Conservation (phyloP, 257 asterid species). For the Gentiana macrophylla region DNA sequence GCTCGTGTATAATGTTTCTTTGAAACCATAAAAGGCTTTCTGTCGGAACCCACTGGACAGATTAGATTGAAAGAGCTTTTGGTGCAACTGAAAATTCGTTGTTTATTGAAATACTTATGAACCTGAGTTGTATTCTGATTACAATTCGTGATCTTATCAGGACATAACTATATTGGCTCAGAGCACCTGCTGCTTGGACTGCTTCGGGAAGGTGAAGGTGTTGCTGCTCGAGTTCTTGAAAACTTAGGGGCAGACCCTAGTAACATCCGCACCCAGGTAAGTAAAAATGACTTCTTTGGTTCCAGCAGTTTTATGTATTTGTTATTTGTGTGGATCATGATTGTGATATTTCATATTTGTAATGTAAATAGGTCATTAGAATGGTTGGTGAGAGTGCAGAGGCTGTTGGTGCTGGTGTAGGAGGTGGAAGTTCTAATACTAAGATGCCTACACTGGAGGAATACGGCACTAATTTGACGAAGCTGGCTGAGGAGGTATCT, state of each 20-base stretch:
- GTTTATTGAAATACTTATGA: background rate
- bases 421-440: conserved; percentile 31
- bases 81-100: too few species aligned
- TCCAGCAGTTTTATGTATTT: background rate
- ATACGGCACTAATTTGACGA: conserved; percentile 42
- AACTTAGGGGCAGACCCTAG: conserved; percentile 92
- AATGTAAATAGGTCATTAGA: conserved; percentile 30
- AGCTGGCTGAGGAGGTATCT: conserved; percentile 69
- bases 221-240: conserved; percentile 96
- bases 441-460: conserved; percentile 51
- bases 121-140: background rate
- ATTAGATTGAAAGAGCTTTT: too few species aligned
- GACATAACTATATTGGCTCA: conserved; percentile 98
- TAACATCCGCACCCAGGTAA: conserved; percentile 87
- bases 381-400: conserved; percentile 46
- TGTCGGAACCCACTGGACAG: too few species aligned
- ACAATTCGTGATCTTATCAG: conserved; percentile 22
- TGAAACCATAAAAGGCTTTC: too few species aligned
- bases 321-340: background rate
- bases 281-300: conserved; percentile 1
- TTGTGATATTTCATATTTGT: background rate
- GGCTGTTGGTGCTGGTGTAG: conserved; percentile 40
- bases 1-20: too few species aligned
- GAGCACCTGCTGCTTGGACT: conserved; percentile 95
- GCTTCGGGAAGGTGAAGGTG: conserved; percentile 98